These are phyloP conservation scores for Colletotrichum endophyticum DNA, from an alignment of 2,329 filamentous ascomycete species.

Conservation along the genomic window DNA sequence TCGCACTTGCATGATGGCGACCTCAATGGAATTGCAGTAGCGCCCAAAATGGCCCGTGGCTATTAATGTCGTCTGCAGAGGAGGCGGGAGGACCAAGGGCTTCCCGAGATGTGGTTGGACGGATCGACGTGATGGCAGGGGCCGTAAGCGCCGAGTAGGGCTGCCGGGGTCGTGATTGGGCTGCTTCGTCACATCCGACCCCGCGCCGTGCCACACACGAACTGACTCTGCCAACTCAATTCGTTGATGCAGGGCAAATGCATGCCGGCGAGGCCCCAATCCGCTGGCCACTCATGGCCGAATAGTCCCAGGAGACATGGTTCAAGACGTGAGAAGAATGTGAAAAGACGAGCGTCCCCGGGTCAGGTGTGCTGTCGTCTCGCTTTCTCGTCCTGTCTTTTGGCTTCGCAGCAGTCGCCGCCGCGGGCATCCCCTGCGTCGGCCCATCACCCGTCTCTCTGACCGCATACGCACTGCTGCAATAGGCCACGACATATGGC, in stretches of 20 bases:
- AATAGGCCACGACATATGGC: constrained; percentile 13
- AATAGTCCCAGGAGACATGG: neutral
- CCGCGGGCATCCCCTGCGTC: constrained; percentile 4
- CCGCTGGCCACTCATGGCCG: constrained; percentile 1
- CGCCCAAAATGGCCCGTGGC: constrained; percentile 36
- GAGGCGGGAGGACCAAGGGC: constrained; percentile 26
- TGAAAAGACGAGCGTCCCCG: constrained; percentile 15
- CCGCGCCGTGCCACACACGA: constrained; percentile 21
- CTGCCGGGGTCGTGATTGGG: constrained; percentile 28
- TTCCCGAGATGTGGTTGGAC: constrained; percentile 45
- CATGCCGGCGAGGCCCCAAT: neutral
- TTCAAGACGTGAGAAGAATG: constrained; percentile 3
- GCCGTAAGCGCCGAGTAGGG: constrained; percentile 41
- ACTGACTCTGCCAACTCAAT: constrained; percentile 19
- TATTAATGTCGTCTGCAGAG: constrained; percentile 27
- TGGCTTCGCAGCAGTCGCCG: neutral
- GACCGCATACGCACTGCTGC: constrained; percentile 13
- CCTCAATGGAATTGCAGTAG: constrained; percentile 34
- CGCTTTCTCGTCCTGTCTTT: neutral
- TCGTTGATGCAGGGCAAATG: constrained; percentile 4
- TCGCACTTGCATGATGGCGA: constrained; percentile 42
- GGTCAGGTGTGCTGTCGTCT: neutral
- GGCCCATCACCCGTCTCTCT: neutral
- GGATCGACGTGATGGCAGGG: constrained; percentile 31
- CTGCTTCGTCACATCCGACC: constrained; percentile 19